Evolutionary conservation across 768 basidiomycete genomes (phyloP).

Genomic region (Trichaptum fuscoviolaceum): DNA sequence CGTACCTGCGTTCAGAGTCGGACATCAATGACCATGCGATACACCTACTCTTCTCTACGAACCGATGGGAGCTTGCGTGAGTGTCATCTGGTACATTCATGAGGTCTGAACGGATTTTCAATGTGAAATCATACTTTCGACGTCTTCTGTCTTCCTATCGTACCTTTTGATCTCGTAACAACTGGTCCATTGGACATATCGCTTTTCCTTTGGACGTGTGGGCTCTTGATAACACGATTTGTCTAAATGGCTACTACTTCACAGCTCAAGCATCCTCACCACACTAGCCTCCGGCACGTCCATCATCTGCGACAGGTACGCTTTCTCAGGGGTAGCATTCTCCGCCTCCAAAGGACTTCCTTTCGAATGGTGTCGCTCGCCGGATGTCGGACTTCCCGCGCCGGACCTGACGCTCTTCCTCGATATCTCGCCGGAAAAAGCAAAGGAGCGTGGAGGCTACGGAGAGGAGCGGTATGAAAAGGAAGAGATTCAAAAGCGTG

Average conservation of each 20-base stretch:
- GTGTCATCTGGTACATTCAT: constrained; percentile 15
- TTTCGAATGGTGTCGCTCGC: constrained; percentile 79
- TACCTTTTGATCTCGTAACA: background rate
- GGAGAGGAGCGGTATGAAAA: constrained; percentile 87
- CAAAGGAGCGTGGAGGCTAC: constrained; percentile 68
- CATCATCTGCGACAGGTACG: constrained; percentile 89
- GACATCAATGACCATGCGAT: constrained; percentile 90
- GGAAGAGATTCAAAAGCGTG: constrained; percentile 64
- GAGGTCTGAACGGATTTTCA: background rate
- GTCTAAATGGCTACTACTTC: background rate
- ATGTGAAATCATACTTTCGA: background rate
- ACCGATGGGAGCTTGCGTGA: constrained; percentile 93
- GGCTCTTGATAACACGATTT: background rate
- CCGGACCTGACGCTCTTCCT: constrained; percentile 90
- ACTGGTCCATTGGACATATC: background rate
- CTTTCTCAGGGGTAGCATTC: constrained; percentile 95
- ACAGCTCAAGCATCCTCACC: constrained; percentile 55
- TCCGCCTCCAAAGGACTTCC: constrained; percentile 62
- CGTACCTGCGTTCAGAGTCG: constrained; percentile 76
- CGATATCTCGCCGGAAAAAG: constrained; percentile 67
- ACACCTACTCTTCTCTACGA: constrained; percentile 93
- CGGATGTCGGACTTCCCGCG: constrained; percentile 82
- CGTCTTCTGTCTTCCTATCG: no score
- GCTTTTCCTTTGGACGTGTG: background rate
- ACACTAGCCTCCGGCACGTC: constrained; percentile 59